Evolutionary conservation across 108 stramenopile genomes (phyloP), one percentile per base, ranked within the genome.

Genomic region (Cyclotella sp.): DNA sequence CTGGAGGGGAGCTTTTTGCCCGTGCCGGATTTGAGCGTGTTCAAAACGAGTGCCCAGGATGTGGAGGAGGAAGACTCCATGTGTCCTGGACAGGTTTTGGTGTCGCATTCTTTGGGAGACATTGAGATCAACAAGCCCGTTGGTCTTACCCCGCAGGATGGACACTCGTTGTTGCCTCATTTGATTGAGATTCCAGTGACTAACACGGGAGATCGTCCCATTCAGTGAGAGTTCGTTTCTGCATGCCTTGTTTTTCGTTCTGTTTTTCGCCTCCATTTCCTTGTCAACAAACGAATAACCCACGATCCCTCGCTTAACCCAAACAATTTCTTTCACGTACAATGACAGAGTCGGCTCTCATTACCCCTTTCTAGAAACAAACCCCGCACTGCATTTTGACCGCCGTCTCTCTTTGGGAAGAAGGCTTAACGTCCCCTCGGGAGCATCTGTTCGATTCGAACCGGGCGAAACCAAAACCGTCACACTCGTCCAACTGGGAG

Each of bases 181-280:
- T 75, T 94, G 70, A 75, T 95, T 60, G 95, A 95, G 62, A 10
- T 97, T 60, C 68, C 88, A 14, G 98, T 99, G 27, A 97, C 95
- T 62, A 99, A 98, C 76, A 94, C 94, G 29, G 96, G 96, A 12
- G 98, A 99, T 77, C 87, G 98, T 22, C 98, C 98, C 62, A 95
- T 99, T 63, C 93, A 98, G 63, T 64, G 44, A 45, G 63, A 45
- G 24, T 64, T 97, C 15, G 97, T 96, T 43, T 87, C 86, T 19
- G 97, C 97, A 75, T 98, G 93, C 79, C 43, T 54, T 74, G 62
- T 61, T 24, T 74, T 51, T 27, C 83, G 81, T 89, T 41, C 40
- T 64, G 57, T 64, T 15, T 65, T 41, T 42, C 28, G 40, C 7
- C 15, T 0, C 4, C 3, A 1, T 69, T 53, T 26, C 34, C 10